Evolutionary conservation across 1,139 yeast species (phyloP), one percentile per base, ranked within the genome.

Genomic region (Geotrichum citri-aurantii): DNA sequence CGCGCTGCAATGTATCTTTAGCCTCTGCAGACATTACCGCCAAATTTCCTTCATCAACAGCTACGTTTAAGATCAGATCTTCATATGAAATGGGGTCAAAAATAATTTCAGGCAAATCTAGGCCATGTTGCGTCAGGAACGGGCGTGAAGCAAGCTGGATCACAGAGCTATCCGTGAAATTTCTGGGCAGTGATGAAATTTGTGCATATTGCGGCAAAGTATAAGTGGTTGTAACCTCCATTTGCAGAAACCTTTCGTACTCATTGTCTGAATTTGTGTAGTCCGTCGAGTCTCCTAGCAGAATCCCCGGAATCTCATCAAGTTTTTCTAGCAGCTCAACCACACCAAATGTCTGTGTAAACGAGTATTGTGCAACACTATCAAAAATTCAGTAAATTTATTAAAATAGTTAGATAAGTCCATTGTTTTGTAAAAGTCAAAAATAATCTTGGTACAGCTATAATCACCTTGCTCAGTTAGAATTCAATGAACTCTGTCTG

Each of bases 311-410:
- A 24, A 56, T 48, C 19, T 52, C 33, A 12, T 52, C 56, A 4
- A 56, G 40, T 37, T 27, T 52, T 6, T 56, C 33, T 4, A 59
- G 27, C 23, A 59, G 52, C 40, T 54, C 51, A n/a, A 48, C 29
- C 3, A 56, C 33, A 40, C 59, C 51, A 31, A 59, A 59, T 7
- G 61, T 59, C 33, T 49, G 51, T 10, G 56, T 19, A 49, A 59
- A 59, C 21, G 61, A 57, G 27, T 54, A 59, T 23, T 51, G 53
- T 37, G 61, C 59, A 50, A 57, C 48, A 21, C 57, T 59, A 51
- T 51, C 27, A 31, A 31, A 31, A 3, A 31, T 7, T 14, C 4
- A 11, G 11, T 3, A 31, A 19, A 52, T 24, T 11, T 7, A 44
- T 11, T 44, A 14, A 44, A n/a, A n/a, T n/a, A n/a, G 26, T 11